Conservation (phyloP, 1,139 yeast genomes). For the Meyerozyma guilliermondii region DNA sequence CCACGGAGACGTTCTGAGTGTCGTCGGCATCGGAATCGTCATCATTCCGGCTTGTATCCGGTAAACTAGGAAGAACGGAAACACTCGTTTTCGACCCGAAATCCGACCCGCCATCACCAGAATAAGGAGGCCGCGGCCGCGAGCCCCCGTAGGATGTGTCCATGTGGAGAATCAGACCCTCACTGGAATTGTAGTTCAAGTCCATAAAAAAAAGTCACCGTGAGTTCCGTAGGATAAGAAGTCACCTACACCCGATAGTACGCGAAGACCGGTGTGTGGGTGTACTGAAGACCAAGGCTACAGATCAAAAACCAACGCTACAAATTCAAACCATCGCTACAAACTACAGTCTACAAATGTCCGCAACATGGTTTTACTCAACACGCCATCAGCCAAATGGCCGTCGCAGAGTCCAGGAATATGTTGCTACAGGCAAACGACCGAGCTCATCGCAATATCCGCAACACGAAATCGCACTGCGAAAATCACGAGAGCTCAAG, state of each 20-base stretch:
- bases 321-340: no score
- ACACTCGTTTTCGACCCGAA: constrained; percentile 16
- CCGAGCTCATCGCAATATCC: constrained; percentile 49
- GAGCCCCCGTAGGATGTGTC: neutral
- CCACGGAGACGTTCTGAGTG: constrained; percentile 7
- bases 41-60: constrained; percentile 4
- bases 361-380: constrained; percentile 91
- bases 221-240: no score
- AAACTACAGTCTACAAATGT: constrained; percentile 32
- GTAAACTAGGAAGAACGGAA: constrained; percentile 17
- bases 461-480: constrained; percentile 6
- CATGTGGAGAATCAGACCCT: neutral
- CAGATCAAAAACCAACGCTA: no score
- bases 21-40: neutral
- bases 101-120: neutral
- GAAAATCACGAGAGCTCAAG: constrained; percentile 55
- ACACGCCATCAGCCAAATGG: constrained; percentile 72
- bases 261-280: neutral
- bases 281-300: neutral
- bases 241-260: neutral
- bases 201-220: neutral
- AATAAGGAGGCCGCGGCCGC: neutral
- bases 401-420: constrained; percentile 92
- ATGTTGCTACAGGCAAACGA: constrained; percentile 62
- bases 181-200: neutral